Evolutionary conservation across 352 stramenopile species (phyloP), one percentile per base, ranked within the genome.

Genomic region (Elongisporangium anandrum): DNA sequence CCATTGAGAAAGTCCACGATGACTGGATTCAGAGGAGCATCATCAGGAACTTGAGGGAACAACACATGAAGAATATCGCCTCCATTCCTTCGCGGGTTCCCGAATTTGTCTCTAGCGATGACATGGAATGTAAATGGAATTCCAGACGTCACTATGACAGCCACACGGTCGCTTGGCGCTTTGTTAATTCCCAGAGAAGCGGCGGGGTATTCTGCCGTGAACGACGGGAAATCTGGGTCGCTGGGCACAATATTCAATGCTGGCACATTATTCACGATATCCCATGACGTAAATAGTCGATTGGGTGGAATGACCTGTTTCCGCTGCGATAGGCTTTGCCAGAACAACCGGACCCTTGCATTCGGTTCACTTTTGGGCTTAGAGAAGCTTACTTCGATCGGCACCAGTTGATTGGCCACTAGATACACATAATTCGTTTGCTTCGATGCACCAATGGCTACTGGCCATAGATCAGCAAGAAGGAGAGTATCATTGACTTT

Each of bases 201-300:
- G 6, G 12, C 20, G 2, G 17, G 3, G 59, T 81, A 85, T 48
- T 70, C 67, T 7, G 73, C 57, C 4, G 76, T 80, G 59, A 84
- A 87, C 3, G 65, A 68, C 4, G 70, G 65, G 22, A 72, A 57
- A 20, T 65, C 48, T 15, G 75, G 52, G 20, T 15, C 23, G 3
- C 59, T 64, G 17, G 78, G 78, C 4, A 74, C 60, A 39, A 87
- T 63, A 54, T 76, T 52, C 16, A 87, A 65, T 12, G 60, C 38
- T 15, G 81, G 79, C 0, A 87, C 65, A 50, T 88, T 85, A 49
- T 87, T 86, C 8, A 73, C 61, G 13, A 91, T 79, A 17, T 51
- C 55, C 75, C 81, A 88, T 0, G 61, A 72, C 17, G 81, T 86
- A 53, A 80, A 88, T 4, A 88, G 59, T 4, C 63, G 63, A 38